A percentile compares a stretch with the other conserved stretches of the same genome.
Evolutionary conservation across 805 yeast genomes (phyloP).

Genomic region (Candida schatavii): DNA sequence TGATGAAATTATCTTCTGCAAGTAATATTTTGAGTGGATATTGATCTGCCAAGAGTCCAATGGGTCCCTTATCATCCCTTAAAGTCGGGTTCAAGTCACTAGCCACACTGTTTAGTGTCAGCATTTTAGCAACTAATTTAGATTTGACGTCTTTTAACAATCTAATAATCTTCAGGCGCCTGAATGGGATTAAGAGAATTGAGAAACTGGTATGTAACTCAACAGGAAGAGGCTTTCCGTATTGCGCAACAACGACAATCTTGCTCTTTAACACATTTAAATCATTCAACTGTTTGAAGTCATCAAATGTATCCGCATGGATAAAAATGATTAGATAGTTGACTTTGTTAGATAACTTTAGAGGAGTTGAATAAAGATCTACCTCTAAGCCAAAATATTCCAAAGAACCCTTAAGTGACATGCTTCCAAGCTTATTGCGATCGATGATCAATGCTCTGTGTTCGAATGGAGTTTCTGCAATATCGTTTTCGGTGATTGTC

Average conservation of each 20-base stretch:
- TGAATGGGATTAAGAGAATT: constrained; percentile 28
- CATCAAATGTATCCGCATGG: constrained; percentile 15
- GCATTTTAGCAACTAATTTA: neutral
- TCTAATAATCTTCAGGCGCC: constrained; percentile 18
- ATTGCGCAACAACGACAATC: constrained; percentile 24
- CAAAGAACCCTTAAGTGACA: constrained; percentile 30
- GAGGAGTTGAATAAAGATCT: constrained; percentile 15
- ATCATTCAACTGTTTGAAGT: constrained; percentile 8
- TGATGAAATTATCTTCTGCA: constrained; percentile 55
- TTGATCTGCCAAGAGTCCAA: constrained; percentile 8
- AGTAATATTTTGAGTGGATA: constrained; percentile 47
- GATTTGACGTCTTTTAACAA: constrained; percentile 2
- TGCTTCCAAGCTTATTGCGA: constrained; percentile 25
- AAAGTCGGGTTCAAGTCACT: constrained; percentile 5
- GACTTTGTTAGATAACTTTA: constrained; percentile 11
- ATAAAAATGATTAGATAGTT: constrained; percentile 19
- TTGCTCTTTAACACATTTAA: constrained; percentile 8
- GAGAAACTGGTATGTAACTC: constrained; percentile 18
- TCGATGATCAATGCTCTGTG: constrained; percentile 32
- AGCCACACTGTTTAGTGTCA: neutral
- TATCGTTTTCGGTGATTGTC: constrained; percentile 7
- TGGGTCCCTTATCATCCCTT: constrained; percentile 1
- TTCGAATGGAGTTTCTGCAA: constrained; percentile 8
- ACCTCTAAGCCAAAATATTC: constrained; percentile 34
- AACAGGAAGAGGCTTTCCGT: constrained; percentile 25